Evolutionary conservation across 768 basidiomycete genomes (phyloP).

Genomic region (Tylopilus felleus): DNA sequence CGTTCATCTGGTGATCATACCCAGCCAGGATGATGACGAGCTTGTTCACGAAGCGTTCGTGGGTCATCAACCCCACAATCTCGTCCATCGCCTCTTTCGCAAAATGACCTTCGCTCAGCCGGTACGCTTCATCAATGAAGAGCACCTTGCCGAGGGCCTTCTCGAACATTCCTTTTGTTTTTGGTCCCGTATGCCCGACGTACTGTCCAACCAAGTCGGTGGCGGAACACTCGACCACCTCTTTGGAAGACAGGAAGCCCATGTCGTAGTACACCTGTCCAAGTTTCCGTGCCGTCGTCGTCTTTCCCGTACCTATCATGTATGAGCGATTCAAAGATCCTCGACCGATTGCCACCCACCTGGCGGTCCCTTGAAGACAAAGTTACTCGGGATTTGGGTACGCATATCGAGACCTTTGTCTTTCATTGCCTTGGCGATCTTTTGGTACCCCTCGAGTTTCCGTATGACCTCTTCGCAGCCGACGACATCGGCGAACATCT

Average conservation of each 20-base stretch:
- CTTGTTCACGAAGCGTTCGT: conserved; percentile 56
- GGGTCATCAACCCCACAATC: conserved; percentile 59
- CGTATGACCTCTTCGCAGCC: conserved; percentile 54
- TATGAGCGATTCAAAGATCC: background rate
- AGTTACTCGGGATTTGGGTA: conserved; percentile 55
- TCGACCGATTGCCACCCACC: conserved; percentile 33
- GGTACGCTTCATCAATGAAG: conserved; percentile 74
- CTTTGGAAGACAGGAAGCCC: conserved; percentile 50
- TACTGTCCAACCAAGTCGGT: conserved; percentile 70
- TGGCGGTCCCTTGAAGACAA: conserved; percentile 73
- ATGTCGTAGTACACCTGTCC: conserved; percentile 65
- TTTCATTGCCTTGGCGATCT: conserved; percentile 45
- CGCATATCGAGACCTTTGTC: conserved; percentile 41
- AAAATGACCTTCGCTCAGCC: conserved; percentile 58
- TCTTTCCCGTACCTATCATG: conserved; percentile 57
- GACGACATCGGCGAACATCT: conserved; percentile 62
- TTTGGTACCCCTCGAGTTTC: conserved; percentile 50
- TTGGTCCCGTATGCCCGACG: conserved; percentile 70
- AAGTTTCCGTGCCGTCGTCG: conserved; percentile 59
- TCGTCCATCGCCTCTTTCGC: conserved; percentile 76
- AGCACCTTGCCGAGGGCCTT: conserved; percentile 66
- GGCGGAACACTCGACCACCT: conserved; percentile 67
- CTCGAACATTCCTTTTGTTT: conserved; percentile 57
- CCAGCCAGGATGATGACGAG: conserved; percentile 72
- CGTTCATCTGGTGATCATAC: conserved; percentile 67